Conservation (phyloP, 352 stramenopile species). For the Elongisporangium anandrum region DNA sequence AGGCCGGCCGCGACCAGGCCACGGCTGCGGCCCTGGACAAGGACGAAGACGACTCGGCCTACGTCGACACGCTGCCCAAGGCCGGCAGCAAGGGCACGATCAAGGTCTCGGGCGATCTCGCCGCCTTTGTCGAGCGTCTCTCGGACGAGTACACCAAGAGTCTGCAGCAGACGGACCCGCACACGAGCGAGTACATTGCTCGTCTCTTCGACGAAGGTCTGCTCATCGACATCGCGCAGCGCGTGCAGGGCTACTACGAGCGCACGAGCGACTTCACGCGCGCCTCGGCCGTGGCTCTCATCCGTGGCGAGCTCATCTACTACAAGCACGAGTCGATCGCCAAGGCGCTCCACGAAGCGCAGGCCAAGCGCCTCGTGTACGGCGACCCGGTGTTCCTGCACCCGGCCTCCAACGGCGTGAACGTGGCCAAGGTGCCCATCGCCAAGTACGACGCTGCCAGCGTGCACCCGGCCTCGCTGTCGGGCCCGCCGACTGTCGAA, state of each 20-base stretch:
- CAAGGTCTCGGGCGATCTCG: constrained; percentile 87
- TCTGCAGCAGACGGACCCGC: constrained; percentile 95
- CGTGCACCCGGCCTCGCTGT: constrained; percentile 70
- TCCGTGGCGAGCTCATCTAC: constrained; percentile 95
- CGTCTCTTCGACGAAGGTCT: constrained; percentile 92
- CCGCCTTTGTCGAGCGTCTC: constrained; percentile 89
- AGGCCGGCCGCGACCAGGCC: constrained; percentile 64
- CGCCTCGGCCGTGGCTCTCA: constrained; percentile 87
- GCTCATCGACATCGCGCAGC: constrained; percentile 84
- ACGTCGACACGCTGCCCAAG: constrained; percentile 66
- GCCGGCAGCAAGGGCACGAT: constrained; percentile 76
- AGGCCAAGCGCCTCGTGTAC: constrained; percentile 81
- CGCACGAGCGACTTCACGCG: constrained; percentile 67
- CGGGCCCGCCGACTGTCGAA: constrained; percentile 68
- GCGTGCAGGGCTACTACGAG: constrained; percentile 90
- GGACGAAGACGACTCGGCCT: constrained; percentile 85
- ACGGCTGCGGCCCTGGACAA: constrained; percentile 63
- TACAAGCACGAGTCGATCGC: constrained; percentile 96
- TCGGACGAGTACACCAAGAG: constrained; percentile 98
- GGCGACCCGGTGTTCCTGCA: constrained; percentile 85
- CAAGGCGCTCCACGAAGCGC: constrained; percentile 62
- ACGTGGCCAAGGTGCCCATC: constrained; percentile 31
- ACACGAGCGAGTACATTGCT: constrained; percentile 94
- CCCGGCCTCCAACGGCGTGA: constrained; percentile 73
- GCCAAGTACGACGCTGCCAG: constrained; percentile 52